These are phyloP conservation scores for Agarophyton chilense DNA, from an alignment of 23 red algal species.

Conservation along the genomic window DNA sequence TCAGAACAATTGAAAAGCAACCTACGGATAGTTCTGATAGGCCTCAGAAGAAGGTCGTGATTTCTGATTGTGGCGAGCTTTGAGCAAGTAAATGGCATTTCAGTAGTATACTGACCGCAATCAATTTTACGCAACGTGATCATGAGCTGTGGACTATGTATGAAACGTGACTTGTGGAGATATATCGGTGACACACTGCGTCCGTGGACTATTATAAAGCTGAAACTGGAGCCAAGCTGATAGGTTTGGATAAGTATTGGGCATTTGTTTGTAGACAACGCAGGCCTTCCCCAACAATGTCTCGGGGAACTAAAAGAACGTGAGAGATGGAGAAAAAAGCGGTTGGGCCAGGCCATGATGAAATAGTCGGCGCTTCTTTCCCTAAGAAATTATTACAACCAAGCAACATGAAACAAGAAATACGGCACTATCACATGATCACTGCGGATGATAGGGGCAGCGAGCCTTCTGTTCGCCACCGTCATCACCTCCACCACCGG, in stretches of 20 bases:
- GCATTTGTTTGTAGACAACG: background rate
- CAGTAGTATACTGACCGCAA: background rate
- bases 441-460: conserved; percentile 9
- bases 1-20: conserved; percentile 77
- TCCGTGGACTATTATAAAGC: background rate
- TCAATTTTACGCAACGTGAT: too few relatives aligned
- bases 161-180: background rate
- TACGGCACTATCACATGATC: background rate
- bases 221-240: background rate
- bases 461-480: background rate
- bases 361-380: background rate
- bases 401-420: background rate
- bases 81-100: background rate
- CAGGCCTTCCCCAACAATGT: background rate
- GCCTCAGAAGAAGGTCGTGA: conserved; percentile 53
- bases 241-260: background rate
- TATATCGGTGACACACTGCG: background rate
- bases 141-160: too few relatives aligned
- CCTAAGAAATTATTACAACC: background rate
- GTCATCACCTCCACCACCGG: too few relatives aligned
- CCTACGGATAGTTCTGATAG: conserved; percentile 36
- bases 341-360: too few relatives aligned
- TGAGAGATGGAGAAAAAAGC: background rate
- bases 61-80: conserved; percentile 79
- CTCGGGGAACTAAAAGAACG: background rate